Percentiles rank a stretch among this genome's conserved stretches.
Conservation (phyloP, 176 grass and related monocot genomes). For the Aegilops speltoides region DNA sequence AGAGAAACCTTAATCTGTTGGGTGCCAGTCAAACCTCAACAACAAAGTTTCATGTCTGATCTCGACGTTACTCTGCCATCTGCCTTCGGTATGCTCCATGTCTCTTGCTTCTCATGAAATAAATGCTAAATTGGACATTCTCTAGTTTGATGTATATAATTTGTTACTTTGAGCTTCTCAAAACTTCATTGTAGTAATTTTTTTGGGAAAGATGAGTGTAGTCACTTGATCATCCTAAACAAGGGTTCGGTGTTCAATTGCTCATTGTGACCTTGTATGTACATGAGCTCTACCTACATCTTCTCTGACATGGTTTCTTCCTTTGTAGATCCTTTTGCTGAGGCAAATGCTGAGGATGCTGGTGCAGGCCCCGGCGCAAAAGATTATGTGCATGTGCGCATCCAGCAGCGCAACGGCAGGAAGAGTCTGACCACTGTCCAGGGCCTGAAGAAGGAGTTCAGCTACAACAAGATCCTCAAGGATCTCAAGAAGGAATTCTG, state of each 20-base stretch:
- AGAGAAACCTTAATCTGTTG: constrained; percentile 24
- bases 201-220: too few species aligned
- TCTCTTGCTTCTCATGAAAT: not conserved
- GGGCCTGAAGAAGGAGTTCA: constrained; percentile 72
- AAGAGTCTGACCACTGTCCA: constrained; percentile 84
- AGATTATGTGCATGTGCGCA: constrained; percentile 86
- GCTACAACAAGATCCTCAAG: constrained; percentile 82
- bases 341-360: constrained; percentile 80
- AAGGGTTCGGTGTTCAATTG: not conserved
- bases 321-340: constrained; percentile 60
- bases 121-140: not conserved
- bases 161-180: not conserved
- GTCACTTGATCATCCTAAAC: not conserved
- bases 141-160: not conserved
- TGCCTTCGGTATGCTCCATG: constrained; percentile 52
- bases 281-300: not conserved
- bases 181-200: too few species aligned
- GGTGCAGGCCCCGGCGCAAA: constrained; percentile 59
- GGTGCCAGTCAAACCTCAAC: constrained; percentile 44
- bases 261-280: not conserved
- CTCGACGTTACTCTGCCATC: constrained; percentile 61
- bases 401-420: constrained; percentile 81
- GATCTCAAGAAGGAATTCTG: constrained; percentile 89
- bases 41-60: constrained; percentile 86
- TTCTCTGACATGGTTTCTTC: not conserved